Evolutionary conservation across 148 eudicot species (phyloP), one percentile per base, ranked within the genome.

Genomic region (Vaccinium macrocarpon): DNA sequence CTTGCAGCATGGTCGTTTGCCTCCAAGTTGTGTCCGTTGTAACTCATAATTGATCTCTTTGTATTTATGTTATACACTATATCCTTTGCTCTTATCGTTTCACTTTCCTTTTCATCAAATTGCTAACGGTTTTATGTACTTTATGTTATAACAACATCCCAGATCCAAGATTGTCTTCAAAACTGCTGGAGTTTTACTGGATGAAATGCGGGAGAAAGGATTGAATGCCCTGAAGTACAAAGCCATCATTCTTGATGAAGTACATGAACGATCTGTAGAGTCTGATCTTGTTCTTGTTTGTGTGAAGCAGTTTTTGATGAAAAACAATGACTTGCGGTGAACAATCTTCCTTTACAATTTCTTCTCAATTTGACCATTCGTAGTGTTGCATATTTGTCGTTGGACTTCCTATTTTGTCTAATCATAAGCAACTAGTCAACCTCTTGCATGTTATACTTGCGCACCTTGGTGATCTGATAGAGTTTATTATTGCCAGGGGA

Each of bases 201-300:
- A 96, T 73, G 98, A 96, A 89, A 91, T 96, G 96, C 91, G 94
- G 87, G 97, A 96, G 81, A 96, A 91, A 84, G 99, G 99, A 49
- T 51, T 88, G 64, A 86, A 90, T 86, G 98, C 99, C 8, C 92
- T 96, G 29, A 95, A 95, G 74, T 96, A 95, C 93, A 96, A 96
- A 87, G 97, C 89, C 72, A 94, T 96, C 83, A 94, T 96, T 86
- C 92, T 96, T 74, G 99, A 96, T 64, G 99, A 96, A 93, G 98
- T 96, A 83, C 99, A 96, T 88, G 99, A 96, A 92, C 92, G 98
- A 93, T 96, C 99, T 80, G 95, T 93, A 27, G 98, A 96, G 91
- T 96, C 98, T 61, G 99, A 96, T 90, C 97, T 96, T 89, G 97
- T 93, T 85, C 97, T 96, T 87, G 95, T 95, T 84, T 95, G 99